phyloP scores from a whole-genome alignment of 176 grass and related monocot species.

The Phoenix roebelenii region DNA sequence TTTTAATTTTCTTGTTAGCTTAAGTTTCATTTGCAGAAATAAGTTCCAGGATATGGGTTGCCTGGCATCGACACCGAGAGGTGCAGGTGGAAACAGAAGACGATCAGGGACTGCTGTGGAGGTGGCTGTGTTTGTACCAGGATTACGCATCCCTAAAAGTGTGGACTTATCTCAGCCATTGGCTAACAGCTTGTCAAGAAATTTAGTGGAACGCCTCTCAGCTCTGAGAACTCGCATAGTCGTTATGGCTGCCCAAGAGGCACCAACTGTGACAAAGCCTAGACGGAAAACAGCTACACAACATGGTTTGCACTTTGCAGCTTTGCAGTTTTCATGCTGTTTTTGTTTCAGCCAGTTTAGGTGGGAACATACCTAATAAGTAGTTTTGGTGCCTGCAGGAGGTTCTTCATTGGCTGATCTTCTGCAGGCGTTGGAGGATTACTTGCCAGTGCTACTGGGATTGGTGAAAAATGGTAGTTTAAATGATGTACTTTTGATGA shows the following conservation, averaged over 20 bases:
- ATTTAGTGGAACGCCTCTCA: conserved; percentile 14
- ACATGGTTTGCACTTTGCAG: conserved; percentile 11
- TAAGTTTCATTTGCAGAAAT: background rate
- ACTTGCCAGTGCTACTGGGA: conserved; percentile 21
- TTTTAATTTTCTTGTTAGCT: background rate
- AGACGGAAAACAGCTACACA: conserved; percentile 6
- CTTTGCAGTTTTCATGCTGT: background rate
- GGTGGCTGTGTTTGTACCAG: conserved; percentile 22
- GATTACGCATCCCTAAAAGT: conserved; percentile 14
- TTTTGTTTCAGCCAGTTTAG: background rate
- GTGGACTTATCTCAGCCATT: conserved; percentile 11
- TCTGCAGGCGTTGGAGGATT: conserved; percentile 19
- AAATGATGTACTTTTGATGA: background rate
- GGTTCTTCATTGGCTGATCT: conserved; percentile 21
- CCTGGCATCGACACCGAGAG: background rate
- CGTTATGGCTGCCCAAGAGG: conserved; percentile 22
- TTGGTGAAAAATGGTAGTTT: conserved; percentile 23
- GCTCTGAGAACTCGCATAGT: conserved; percentile 17
- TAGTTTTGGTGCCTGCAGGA: conserved; percentile 1
- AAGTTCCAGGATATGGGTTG: conserved; percentile 18
- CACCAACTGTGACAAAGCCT: conserved; percentile 4
- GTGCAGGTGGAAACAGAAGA: conserved; percentile 13
- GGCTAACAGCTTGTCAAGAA: conserved; percentile 8
- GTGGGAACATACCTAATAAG: background rate
- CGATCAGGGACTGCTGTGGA: conserved; percentile 5